These are phyloP conservation scores for Alternaria sp. DNA, from an alignment of 2,329 filamentous ascomycete species.

Conservation along the genomic window DNA sequence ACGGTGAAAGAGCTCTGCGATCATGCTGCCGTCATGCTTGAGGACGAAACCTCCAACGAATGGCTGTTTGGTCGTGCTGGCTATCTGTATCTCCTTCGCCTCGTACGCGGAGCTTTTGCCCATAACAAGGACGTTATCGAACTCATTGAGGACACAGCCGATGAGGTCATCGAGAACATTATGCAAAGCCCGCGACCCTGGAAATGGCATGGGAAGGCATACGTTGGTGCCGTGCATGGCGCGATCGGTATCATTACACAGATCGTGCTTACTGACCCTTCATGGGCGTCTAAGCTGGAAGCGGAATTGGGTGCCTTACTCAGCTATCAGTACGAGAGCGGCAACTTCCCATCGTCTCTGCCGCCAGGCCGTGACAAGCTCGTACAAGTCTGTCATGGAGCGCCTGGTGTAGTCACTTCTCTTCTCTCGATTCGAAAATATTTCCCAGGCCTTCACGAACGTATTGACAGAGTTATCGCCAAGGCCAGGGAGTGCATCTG, in stretches of 20 bases:
- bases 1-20: slow-evolving; percentile 61
- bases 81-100: slow-evolving; percentile 71
- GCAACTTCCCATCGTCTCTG: slow-evolving; percentile 70
- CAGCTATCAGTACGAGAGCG: slow-evolving; percentile 66
- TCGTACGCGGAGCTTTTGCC: slow-evolving; percentile 67
- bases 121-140: slow-evolving; percentile 61
- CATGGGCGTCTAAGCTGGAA: slow-evolving; percentile 64
- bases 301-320: slow-evolving; percentile 65
- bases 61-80: slow-evolving; percentile 74
- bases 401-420: slow-evolving; percentile 69
- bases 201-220: slow-evolving; percentile 70
- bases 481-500: slow-evolving; percentile 64
- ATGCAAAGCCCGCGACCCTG: slow-evolving; percentile 65
- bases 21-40: slow-evolving; percentile 58
- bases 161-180: slow-evolving; percentile 67
- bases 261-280: slow-evolving; percentile 67
- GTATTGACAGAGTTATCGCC: slow-evolving; percentile 63
- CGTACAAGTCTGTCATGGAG: slow-evolving; percentile 74
- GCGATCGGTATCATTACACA: slow-evolving; percentile 76
- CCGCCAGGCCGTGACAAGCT: slow-evolving; percentile 60
- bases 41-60: slow-evolving; percentile 65
- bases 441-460: slow-evolving; percentile 64
- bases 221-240: slow-evolving; percentile 74
- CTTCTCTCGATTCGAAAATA: slow-evolving; percentile 64
- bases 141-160: slow-evolving; percentile 62